phyloP scores from a whole-genome alignment of 495 filamentous ascomycete genomes.

The Rostrohypoxylon terebratum region DNA sequence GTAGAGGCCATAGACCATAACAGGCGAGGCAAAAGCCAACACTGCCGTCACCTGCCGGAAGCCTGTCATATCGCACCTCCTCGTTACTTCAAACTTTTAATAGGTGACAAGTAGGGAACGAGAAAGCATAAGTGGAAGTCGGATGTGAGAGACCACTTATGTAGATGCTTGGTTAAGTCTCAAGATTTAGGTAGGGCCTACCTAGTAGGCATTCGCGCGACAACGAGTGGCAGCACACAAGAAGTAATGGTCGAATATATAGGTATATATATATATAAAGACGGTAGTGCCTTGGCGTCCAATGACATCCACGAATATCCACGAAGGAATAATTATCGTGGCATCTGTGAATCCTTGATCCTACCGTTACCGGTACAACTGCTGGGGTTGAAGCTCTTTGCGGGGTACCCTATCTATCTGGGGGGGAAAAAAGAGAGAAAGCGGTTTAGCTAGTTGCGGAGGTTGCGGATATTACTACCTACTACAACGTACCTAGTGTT shows the following conservation, averaged over 20 bases:
- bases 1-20: constrained; percentile 52
- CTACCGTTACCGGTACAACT: background rate
- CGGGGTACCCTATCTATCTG: constrained; percentile 6
- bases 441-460: background rate
- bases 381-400: constrained; percentile 17
- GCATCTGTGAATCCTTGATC: background rate
- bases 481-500: background rate
- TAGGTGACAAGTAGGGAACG: background rate
- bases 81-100: constrained; percentile 5
- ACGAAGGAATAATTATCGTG: background rate
- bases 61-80: constrained; percentile 35
- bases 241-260: too few species aligned
- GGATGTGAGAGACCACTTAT: constrained; percentile 2
- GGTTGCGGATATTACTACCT: background rate
- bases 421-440: background rate
- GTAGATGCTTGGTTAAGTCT: background rate
- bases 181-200: too few species aligned
- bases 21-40: constrained; percentile 42
- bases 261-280: background rate
- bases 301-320: background rate
- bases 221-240: background rate
- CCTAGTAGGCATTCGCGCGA: background rate
- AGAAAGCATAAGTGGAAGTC: background rate
- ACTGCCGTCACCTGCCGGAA: constrained; percentile 27
- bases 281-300: background rate